These are phyloP conservation scores for Colletotrichum echinochloae DNA, from an alignment of 2,329 filamentous ascomycete genomes.

Conservation along the genomic window DNA sequence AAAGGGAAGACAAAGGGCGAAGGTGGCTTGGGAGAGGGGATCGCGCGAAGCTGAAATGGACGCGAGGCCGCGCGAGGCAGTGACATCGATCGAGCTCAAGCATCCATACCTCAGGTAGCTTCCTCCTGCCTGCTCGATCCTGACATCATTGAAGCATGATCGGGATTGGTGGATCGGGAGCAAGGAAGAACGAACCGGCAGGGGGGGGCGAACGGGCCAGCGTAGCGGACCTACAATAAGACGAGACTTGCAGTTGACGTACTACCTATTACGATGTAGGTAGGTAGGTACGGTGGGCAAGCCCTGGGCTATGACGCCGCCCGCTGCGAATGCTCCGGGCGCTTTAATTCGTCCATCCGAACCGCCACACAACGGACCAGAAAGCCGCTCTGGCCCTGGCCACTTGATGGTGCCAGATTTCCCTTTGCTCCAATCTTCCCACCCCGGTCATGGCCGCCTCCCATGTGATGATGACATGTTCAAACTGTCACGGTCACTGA, in stretches of 20 bases:
- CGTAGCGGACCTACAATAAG: constrained; percentile 13
- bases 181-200: constrained; percentile 18
- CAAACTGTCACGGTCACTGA: constrained; percentile 15
- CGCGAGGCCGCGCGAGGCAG: constrained; percentile 26
- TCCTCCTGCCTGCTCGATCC: constrained; percentile 35
- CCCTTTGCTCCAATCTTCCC: constrained; percentile 1
- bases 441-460: constrained; percentile 22
- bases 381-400: constrained; percentile 31
- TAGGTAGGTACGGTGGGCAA: not conserved
- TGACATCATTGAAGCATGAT: constrained; percentile 41
- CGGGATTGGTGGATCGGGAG: constrained; percentile 31
- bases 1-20: not conserved
- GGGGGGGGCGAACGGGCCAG: constrained; percentile 11
- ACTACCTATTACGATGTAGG: too few species aligned
- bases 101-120: not conserved
- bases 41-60: constrained; percentile 8
- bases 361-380: constrained; percentile 12
- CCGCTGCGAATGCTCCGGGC: constrained; percentile 36
- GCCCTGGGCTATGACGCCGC: constrained; percentile 20
- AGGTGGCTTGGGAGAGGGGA: not conserved
- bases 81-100: constrained; percentile 16
- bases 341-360: constrained; percentile 32
- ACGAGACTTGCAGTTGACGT: not conserved
- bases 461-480: constrained; percentile 38
- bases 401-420: constrained; percentile 25